Evolutionary conservation across 202 grass and related monocot genomes (phyloP), one percentile per base, ranked within the genome.

Genomic region (Schoenoplectus triqueter): DNA sequence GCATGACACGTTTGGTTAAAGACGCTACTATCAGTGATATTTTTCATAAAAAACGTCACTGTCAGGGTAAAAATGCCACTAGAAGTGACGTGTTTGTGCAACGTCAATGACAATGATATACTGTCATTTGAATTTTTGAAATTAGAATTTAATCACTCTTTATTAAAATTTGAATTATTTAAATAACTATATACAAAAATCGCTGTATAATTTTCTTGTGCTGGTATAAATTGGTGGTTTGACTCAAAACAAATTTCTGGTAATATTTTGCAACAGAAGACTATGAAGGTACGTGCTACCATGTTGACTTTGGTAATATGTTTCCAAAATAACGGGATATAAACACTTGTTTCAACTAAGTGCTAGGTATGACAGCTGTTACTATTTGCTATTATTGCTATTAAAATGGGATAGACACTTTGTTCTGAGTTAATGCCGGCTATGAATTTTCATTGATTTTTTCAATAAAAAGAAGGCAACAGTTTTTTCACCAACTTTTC

Each of bases 201-300:
- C 31, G 31, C 31, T 31, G 5, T 42, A 61, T 74, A 59, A 78
- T 61, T 61, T 59, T 42, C 74, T 10, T 56, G 55, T 78, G 31
- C n/a, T 17, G 10, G 15, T 14, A 15, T 59, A 59, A 14, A 31
- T 31, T 31, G 31, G 31, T 31, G 31, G 31, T 31, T 31, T 31
- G 31, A 31, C 31, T 31, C 31, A 31, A 31, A 31, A 31, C 31
- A 31, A 31, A 59, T 11, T 59, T 59, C 56, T 1, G 15, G 31
- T 78, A 42, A 60, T 42, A 78, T 17, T 42, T 78, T 44, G 52
- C 74, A 61, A 59, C 74, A 78, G 60, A 78, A 60, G 51, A 78
- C 57, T 13, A 40, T 78, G 22, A 57, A 57, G 49, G 21, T 4
- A 7, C 49, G 39, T 76, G 10, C 52, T 57, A 57, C 11, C 22